Conservation (phyloP, 2,329 filamentous ascomycete genomes). For the Botrytis fabae region DNA sequence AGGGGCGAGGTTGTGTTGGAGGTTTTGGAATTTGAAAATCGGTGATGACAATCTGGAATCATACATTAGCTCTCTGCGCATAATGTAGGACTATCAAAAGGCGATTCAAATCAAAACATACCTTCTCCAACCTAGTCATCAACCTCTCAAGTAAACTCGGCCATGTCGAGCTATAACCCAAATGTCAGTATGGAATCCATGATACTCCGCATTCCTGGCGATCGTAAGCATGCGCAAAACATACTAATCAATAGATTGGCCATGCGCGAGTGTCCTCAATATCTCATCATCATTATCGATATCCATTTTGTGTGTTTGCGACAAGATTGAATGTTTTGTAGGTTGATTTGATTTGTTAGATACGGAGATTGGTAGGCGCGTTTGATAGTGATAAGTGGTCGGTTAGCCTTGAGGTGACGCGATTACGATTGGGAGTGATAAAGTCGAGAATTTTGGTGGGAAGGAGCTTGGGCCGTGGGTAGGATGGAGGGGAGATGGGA, state of each 20-base stretch:
- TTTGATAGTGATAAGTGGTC: conserved; percentile 12
- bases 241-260: conserved; percentile 58
- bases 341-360: background rate
- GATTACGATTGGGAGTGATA: background rate
- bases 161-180: conserved; percentile 43
- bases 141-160: conserved; percentile 44
- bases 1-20: conserved; percentile 45
- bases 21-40: conserved; percentile 58
- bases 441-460: background rate
- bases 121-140: conserved; percentile 43
- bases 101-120: conserved; percentile 11
- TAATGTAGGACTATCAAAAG: background rate
- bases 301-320: conserved; percentile 50
- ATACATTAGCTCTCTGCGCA: background rate
- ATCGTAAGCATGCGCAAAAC: conserved; percentile 34
- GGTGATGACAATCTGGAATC: conserved; percentile 52
- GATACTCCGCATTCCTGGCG: background rate
- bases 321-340: conserved; percentile 29
- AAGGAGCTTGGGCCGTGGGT: conserved; percentile 5
- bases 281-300: conserved; percentile 51
- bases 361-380: background rate
- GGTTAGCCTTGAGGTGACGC: conserved; percentile 1
- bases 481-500: background rate
- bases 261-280: conserved; percentile 48
- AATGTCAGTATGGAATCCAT: background rate